Base-by-base conservation (phyloP, 768 basidiomycete genomes). In the Flagelloscypha sp. region DNA sequence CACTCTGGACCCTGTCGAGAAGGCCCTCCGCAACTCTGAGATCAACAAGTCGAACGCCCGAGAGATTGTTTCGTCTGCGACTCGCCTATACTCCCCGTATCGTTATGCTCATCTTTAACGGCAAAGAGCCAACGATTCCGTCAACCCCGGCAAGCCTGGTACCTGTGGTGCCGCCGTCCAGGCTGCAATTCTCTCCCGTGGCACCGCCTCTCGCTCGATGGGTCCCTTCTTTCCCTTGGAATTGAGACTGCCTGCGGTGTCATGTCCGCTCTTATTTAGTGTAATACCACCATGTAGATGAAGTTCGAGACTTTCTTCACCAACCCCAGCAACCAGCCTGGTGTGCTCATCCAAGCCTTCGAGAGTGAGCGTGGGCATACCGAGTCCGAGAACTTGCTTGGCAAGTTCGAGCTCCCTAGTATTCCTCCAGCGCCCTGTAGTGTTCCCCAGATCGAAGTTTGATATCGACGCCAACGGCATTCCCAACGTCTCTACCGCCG, bases 241-340 rank as follows among this genome's bases (percentile, higher is more conserved):
- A 95, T 98, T 53, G 94, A 97, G 70, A 97, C 94, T 24, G 90
- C 92, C 45, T 93, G 93, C 61, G 94, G 94, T 77, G 93, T 97
- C 57, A 93, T 98, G 88, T 97, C 94, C 19, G 77, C 90, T 30
- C 82, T 98, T 58, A 97, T 97, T 74, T 92, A 92, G 68, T 83
- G 93, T 36, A 97, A 98, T 73, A 98, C 94, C 46, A 95, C 90
- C 33, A 87, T 98, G 47, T 94, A 93, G 19, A 95, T 92, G 70
- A 97, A 95, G 70, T 92, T 92, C 6, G 90, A 97, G 68, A 88
- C 84, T 54, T 95, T 97, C 78, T 97, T 92, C 25, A 97, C 94
- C 13, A 92, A 94, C 72, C 80, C 92, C 46, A 92, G 95, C 71
- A 95, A 98, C 70, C 92, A 97, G 59, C 92, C 93, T 37, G 90